A percentile compares a stretch with the other conserved stretches of the same genome.
Evolutionary conservation across 179 eudicot genomes (phyloP).

Genomic region (Corrigiola litoralis): DNA sequence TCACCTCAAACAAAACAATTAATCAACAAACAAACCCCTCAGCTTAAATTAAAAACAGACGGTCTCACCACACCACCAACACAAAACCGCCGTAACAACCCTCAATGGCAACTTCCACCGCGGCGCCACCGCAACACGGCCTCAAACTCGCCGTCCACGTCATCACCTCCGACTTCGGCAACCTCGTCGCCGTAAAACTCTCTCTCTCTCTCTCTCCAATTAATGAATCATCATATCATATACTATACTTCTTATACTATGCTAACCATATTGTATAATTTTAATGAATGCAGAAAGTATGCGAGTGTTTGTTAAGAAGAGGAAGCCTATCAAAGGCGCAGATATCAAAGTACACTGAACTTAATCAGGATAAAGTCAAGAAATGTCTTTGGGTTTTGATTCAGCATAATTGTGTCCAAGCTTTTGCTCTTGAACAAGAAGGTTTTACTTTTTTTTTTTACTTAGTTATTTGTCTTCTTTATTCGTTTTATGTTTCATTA

Average conservation of each 20-base stretch:
- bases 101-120: too few relatives aligned
- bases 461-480: background rate
- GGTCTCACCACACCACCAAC: too few relatives aligned
- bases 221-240: background rate
- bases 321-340: slow-evolving; percentile 49
- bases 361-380: slow-evolving; percentile 18
- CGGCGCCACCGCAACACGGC: slow-evolving; percentile 50
- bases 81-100: too few relatives aligned
- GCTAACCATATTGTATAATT: background rate
- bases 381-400: slow-evolving; percentile 38
- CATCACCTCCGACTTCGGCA: slow-evolving; percentile 67
- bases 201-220: slow-evolving; percentile 14
- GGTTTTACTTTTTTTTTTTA: slow-evolving; percentile 28
- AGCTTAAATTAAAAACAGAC: too few relatives aligned
- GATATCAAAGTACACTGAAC: slow-evolving; percentile 23
- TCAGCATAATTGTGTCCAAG: slow-evolving; percentile 94
- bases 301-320: slow-evolving; percentile 75
- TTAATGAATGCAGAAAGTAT: slow-evolving; percentile 55
- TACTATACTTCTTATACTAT: too few relatives aligned
- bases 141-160: slow-evolving; percentile 72
- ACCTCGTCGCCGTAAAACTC: slow-evolving; percentile 51
- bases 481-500: background rate
- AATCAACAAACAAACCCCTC: too few relatives aligned
- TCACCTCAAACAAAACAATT: too few relatives aligned
- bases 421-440: slow-evolving; percentile 58